Evolutionary conservation across 495 filamentous ascomycete genomes (phyloP).

Genomic region (Mycothermus thermophilus): DNA sequence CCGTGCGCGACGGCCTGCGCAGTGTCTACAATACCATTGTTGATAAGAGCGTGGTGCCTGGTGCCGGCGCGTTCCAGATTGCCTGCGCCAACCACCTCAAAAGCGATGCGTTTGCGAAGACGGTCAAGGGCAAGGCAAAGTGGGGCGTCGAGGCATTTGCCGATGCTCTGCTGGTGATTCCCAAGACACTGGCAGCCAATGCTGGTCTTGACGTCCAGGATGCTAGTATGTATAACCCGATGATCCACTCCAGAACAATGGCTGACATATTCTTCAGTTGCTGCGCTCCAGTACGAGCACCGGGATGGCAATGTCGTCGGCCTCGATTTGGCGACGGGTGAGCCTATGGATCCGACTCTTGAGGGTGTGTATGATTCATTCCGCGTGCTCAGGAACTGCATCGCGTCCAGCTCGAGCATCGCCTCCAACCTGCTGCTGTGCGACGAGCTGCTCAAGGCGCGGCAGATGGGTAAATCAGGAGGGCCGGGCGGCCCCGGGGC

Average conservation of each 20-base stretch:
- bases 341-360: conserved; percentile 91
- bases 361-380: conserved; percentile 93
- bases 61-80: conserved; percentile 91
- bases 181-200: conserved; percentile 94
- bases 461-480: conserved; percentile 64
- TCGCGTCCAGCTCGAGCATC: conserved; percentile 89
- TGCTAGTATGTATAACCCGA: conserved; percentile 43
- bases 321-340: conserved; percentile 69
- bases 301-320: conserved; percentile 75
- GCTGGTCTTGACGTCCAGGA: conserved; percentile 95
- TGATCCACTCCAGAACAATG: conserved; percentile 6
- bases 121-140: conserved; percentile 93
- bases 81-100: conserved; percentile 82
- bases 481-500: conserved; percentile 41
- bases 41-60: conserved; percentile 85
- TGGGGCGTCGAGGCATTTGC: conserved; percentile 90
- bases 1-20: conserved; percentile 87
- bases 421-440: conserved; percentile 90
- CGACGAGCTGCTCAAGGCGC: conserved; percentile 92
- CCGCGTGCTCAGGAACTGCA: conserved; percentile 81
- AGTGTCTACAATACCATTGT: conserved; percentile 99
- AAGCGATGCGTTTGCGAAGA: conserved; percentile 67
- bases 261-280: conserved; percentile 38
- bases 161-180: conserved; percentile 84
- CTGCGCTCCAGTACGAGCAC: conserved; percentile 71